Evolutionary conservation across 441 rosid species (phyloP), one percentile per base, ranked within the genome.

Genomic region (Adansonia grandidieri): DNA sequence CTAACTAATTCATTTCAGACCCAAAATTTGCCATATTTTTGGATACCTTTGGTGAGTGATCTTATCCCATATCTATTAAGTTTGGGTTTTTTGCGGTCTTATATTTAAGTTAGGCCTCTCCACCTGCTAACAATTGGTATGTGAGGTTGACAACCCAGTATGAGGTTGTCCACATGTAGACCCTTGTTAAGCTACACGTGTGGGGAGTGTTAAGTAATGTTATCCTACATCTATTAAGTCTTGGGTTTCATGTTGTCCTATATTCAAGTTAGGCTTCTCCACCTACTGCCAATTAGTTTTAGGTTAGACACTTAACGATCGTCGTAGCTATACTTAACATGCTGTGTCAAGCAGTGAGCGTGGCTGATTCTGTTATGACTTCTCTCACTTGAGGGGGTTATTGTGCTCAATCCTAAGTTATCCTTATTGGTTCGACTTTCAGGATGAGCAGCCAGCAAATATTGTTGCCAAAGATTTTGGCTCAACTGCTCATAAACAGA

Each of bases 381-480:
- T 17, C 40, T 54, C 60, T 58, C 19, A 5, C 61, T 50, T 75
- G 24, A 11, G 73, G 20, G 60, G 13, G 68, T 47, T 58, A 9
- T 54, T 44, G 50, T 37, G 53, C 65, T 62, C 64, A 42, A 69
- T 60, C 51, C 44, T 73, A 73, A 76, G 72, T 66, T 71, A 71
- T 61, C 71, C 28, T 74, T 75, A 22, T 76, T 51, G 68, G 57
- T 77, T 54, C 70, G 80, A 58, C 48, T 57, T 57, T 65, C 78
- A 67, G 71, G 69, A 72, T 71, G 79, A 73, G 71, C 83, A 81
- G 86, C 66, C 54, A 73, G 66, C 48, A 73, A 78, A 73, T 78
- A 37, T 40, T 66, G 40, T 63, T 51, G 50, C 75, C 66, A 45
- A 80, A 37, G 80, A 70, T 53, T 58, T 77, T 19, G 70, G 62